Evolutionary conservation across 2,329 filamentous ascomycete species (phyloP).

Genomic region (Pleoardoris graminearum): DNA sequence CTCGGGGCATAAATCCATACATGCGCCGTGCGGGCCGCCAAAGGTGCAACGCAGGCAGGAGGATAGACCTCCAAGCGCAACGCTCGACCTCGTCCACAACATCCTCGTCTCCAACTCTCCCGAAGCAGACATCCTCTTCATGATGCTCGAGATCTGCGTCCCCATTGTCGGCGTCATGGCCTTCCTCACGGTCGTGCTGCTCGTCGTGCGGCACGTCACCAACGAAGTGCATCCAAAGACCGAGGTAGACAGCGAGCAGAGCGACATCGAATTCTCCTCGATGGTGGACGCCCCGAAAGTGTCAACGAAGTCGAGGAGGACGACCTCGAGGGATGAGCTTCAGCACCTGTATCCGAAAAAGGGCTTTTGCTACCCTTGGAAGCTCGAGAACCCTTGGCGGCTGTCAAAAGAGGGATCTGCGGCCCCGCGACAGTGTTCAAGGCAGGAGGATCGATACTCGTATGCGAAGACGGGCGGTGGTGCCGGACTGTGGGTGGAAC

Average conservation of each 20-base stretch:
- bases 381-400: no score
- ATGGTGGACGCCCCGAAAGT: no score
- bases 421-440: no score
- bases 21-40: no score
- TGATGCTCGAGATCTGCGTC: constrained; percentile 10
- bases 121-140: constrained; percentile 11
- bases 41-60: not conserved
- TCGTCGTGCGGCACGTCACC: not conserved
- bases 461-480: not conserved
- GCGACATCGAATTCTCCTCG: not conserved
- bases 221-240: not conserved
- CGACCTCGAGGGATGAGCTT: not conserved
- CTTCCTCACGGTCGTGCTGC: not conserved
- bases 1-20: not conserved
- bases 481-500: not conserved
- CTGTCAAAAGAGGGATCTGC: not conserved
- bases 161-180: constrained; percentile 2
- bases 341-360: no score
- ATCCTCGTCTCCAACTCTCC: constrained; percentile 14
- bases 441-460: no score
- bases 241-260: not conserved
- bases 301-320: no score
- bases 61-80: not conserved
- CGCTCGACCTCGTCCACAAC: constrained; percentile 30
- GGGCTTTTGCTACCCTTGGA: no score